Base-by-base conservation (phyloP, 2,329 filamentous ascomycete genomes). In the Immersiporthe knoxdaviesiana region DNA sequence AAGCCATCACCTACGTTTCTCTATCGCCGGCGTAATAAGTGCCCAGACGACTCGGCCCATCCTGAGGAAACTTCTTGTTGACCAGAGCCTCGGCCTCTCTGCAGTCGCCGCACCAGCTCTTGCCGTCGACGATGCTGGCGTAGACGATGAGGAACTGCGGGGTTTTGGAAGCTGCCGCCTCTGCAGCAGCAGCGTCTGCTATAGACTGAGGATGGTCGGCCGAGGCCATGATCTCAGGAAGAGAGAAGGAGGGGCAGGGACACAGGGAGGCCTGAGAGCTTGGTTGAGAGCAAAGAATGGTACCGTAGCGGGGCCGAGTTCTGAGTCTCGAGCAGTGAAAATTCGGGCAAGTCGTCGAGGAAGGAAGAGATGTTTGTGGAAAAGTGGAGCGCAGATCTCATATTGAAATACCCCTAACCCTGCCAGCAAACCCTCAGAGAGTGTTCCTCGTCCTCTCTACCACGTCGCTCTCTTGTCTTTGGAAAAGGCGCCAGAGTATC, bases 81-180 rank as follows among this genome's bases (percentile, higher is more conserved):
- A 76, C 54, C 44, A 75, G 68, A 11, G 74, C 61, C 62, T 76
- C 75, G 6, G 75, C 74, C n/a, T 62, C 68, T 8, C 72, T 65
- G 71, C 74, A 75, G 63, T 76, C 75, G 21, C 73, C 72, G 64
- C 75, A 76, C 75, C 75, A 76, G 37, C 71, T 73, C 44, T 66
- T 70, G 1, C 74, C 74, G 27, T 72, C 71, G 27, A 66, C 60
- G 21, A 73, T 67, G n/a, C 71, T 74, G 27, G 74, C 74, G 54
- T 75, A 76, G 54, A 76, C 67, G 14, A 75, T 68, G 7, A 75
- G 47, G 61, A 73, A 76, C 6, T 72, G 66, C n/a, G 73, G 72
- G 39, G 70, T 72, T 4, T 70, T 62, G 14, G 68, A 37, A n/a
- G 66, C 37, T 7, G 68, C 65, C 37, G 54, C 72, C 54, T 52